Evolutionary conservation across 202 grass and related monocot species (phyloP), one percentile per base, ranked within the genome.

Genomic region (Dendrocalamus latiflorus): DNA sequence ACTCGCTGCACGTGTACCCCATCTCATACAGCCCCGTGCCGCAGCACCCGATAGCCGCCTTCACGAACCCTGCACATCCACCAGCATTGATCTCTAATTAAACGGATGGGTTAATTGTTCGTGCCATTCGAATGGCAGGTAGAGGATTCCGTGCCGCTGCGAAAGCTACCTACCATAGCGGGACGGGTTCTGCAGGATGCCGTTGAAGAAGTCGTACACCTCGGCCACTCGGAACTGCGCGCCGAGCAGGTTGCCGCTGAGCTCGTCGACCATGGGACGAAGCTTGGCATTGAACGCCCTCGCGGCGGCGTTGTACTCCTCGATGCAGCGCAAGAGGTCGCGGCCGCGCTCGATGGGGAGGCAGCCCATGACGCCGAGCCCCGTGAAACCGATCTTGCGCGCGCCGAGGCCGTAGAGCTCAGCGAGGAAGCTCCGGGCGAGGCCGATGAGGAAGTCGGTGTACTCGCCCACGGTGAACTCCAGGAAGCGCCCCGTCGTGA

Each of bases 321-420:
- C 88, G 56, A 64, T 8, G 83, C 90, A 96, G 28, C 42, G 16
- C 30, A 78, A 26, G 8, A 15, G 6, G 24, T 64, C 68, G 39
- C 66, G 72, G 10, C 73, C 82, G 79, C 88, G 80, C 63, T 80
- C 81, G 6, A 85, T 11, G 0, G 93, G 93, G 37, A 93, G 53
- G 82, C 93, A 96, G 10, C 90, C 93, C 36, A 89, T 76, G 21
- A 86, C 70, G 18, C 51, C 58, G 8, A 96, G 21, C 17, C 80
- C 84, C 9, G 80, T 85, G 85, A 95, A 90, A 61, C 82, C 79
- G 3, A 95, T 65, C 81, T 91, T 91, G 55, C 90, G 90, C 1
- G 90, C 93, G 22, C 93, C 90, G 36, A 93, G 63, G 15, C 13
- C 30, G 81, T 96, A 87, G 0, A 96, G 72, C 38, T 93, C 81